Base-by-base conservation (phyloP, 2,329 filamentous ascomycete genomes). In the Biscogniauxia marginata region DNA sequence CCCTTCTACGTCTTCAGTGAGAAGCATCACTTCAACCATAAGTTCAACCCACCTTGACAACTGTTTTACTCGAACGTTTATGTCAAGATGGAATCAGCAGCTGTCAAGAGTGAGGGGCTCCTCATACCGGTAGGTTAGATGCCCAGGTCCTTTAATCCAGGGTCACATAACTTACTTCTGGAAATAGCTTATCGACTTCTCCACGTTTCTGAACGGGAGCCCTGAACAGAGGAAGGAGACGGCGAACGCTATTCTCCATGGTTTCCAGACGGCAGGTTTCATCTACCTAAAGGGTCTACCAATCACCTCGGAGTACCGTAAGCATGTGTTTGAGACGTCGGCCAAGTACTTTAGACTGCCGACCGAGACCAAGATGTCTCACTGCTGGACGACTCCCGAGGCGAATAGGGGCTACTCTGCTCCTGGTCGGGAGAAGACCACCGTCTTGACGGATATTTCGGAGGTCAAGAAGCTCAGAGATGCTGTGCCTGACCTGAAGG, bases 201-300 rank as follows among this genome's bases (percentile, higher is more conserved):
- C 84, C 11, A 79, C 79, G 46, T 95, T 93, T 73, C 83, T 90
- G 21, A 73, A 80, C 55, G 88, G 88, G 30, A 79, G 81, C 19
- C 75, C 82, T 0, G 66, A 78, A 8, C 77, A 88, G 63, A 88
- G 87, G 64, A 76, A 80, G 50, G 74, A 81, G 46, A 85, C 89
- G 1, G 92, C 91, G 20, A 74, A 84, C 52, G 84, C 88, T 44
- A 86, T 96, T 63, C 85, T 93, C 11, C 70, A 85, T 52, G 92
- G 90, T 45, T 96, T 97, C 77, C 89, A 92, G 66, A 87, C 83
- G 1, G 89, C 92, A 2, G 93, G 93, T 55, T 96, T 97, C 78
- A 84, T 97, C 68, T 96, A 96, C 74, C 84, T 96, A 43, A 87
- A 87, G 65, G 90, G 93, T 72, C 87, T 93, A 63, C 84, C 88